A percentile compares a stretch with the other conserved stretches of the same genome.
These are phyloP conservation scores for Ceratocystis papillata DNA, from an alignment of 2,329 filamentous ascomycete genomes.

Conservation along the genomic window DNA sequence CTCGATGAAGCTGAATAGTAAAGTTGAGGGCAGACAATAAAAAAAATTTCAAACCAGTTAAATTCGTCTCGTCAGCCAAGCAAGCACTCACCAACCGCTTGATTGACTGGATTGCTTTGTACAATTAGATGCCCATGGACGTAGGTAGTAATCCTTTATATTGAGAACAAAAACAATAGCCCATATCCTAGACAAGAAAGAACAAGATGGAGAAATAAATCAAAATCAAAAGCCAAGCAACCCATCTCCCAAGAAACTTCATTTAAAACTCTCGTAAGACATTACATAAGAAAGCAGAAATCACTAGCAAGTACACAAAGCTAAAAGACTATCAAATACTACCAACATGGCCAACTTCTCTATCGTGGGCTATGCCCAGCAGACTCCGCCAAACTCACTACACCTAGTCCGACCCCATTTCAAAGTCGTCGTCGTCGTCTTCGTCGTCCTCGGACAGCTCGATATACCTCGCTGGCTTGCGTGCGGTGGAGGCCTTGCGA, in stretches of 20 bases:
- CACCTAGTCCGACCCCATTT: conserved; percentile 23
- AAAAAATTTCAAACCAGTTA: background rate
- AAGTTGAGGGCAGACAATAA: background rate
- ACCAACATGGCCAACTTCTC: background rate
- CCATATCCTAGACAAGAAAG: background rate
- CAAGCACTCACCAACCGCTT: too few species aligned
- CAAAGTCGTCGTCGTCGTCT: conserved; percentile 22
- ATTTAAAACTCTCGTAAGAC: background rate
- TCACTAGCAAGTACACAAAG: background rate
- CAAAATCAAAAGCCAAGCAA: background rate
- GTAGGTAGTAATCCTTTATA: too few species aligned
- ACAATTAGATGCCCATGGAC: too few species aligned
- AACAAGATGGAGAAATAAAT: background rate
- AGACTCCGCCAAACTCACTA: background rate
- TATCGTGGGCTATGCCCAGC: background rate
- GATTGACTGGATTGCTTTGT: too few species aligned
- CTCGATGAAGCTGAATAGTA: background rate
- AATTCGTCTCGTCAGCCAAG: background rate
- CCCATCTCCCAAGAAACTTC: background rate
- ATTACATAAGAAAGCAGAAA: conserved; percentile 10
- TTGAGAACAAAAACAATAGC: background rate
- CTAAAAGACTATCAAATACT: background rate
- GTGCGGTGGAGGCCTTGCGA: conserved; percentile 24
- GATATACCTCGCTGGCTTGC: conserved; percentile 26
- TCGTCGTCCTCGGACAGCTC: conserved; percentile 22